Evolutionary conservation across 345 rosid genomes (phyloP), one percentile per base, ranked within the genome.

Genomic region (Gossypium raimondii): DNA sequence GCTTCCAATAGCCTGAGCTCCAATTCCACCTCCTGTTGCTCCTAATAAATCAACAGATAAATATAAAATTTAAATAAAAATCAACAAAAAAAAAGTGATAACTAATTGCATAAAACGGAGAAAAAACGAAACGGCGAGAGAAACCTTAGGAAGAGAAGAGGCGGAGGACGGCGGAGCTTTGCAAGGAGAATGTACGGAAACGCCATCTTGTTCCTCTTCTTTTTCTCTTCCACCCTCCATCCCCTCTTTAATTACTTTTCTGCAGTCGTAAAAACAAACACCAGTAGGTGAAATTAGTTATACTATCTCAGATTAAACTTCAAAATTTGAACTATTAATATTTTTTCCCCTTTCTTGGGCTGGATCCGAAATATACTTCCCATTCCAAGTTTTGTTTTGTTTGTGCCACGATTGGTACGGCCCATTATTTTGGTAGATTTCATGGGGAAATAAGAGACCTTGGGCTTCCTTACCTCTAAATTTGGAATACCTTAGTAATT

Each of bases 161-260:
- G 93, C 98, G 24, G 99, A 91, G 57, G 99, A 93, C 55, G 87
- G 93, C n/a, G 97, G 90, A 77, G 95, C 91, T 81, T 96, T 96
- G 84, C 97, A 93, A 0, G 94, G 98, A 61, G 99, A 93, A 76
- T 92, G 99, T 57, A 92, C 94, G 64, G 98, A 96, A 81, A 93
- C 80, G 38, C 98, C 99, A 50, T 96, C 98, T 69, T 85, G 97
- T 70, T 95, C 97, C 82, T 87, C 92, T 77, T 87, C 93, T 79
- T 77, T 84, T 76, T 66, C 84, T 81, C 76, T 76, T 52, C 70
- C 82, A 17, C 78, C 85, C 2, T 80, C 92, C 72, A 76, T 80
- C 16, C 56, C 70, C 17, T 52, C 82, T 20, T 71, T 3, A 58
- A 59, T 81, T 45, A 20, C 10, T 24, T 13, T 7, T 12, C 22